A percentile compares a stretch with the other conserved stretches of the same genome.
These are phyloP conservation scores for Ophiostoma pallidulum DNA, from an alignment of 2,329 filamentous ascomycete genomes.

Conservation along the genomic window DNA sequence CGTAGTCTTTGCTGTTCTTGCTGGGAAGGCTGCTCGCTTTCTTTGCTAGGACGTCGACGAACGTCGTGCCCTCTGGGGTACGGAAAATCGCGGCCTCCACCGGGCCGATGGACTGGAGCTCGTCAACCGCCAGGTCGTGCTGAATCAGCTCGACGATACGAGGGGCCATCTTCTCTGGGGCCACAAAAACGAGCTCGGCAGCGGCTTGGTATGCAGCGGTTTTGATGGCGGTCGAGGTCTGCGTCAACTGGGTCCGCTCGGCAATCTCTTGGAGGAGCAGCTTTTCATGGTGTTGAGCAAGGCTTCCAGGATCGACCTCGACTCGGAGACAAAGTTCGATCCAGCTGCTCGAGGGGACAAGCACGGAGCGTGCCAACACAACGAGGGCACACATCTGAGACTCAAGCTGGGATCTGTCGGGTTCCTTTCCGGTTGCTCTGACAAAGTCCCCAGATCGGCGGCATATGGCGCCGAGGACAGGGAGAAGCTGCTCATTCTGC, in stretches of 20 bases:
- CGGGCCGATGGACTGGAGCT: slow-evolving; percentile 65
- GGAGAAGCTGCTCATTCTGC: slow-evolving; percentile 53
- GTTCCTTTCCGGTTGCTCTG: slow-evolving; percentile 28
- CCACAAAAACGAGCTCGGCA: slow-evolving; percentile 87
- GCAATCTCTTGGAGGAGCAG: slow-evolving; percentile 60
- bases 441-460: slow-evolving; percentile 42
- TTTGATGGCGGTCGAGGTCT: slow-evolving; percentile 44
- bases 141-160: slow-evolving; percentile 65
- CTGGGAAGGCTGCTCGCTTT: slow-evolving; percentile 63
- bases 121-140: slow-evolving; percentile 60
- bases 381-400: slow-evolving; percentile 67
- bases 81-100: slow-evolving; percentile 89
- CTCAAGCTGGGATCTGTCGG: slow-evolving; percentile 46
- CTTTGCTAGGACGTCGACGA: slow-evolving; percentile 82
- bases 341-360: slow-evolving; percentile 75
- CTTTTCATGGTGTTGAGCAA: slow-evolving; percentile 57
- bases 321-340: slow-evolving; percentile 77
- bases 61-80: slow-evolving; percentile 78
- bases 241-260: slow-evolving; percentile 35
- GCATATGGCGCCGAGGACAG: slow-evolving; percentile 54
- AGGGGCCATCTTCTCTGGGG: slow-evolving; percentile 71
- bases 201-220: slow-evolving; percentile 73
- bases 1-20: slow-evolving; percentile 91
- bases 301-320: slow-evolving; percentile 69
- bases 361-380: slow-evolving; percentile 65